A percentile compares a stretch with the other conserved stretches of the same genome.
Conservation (phyloP, 148 eudicot genomes). For the Polygonum aviculare region DNA sequence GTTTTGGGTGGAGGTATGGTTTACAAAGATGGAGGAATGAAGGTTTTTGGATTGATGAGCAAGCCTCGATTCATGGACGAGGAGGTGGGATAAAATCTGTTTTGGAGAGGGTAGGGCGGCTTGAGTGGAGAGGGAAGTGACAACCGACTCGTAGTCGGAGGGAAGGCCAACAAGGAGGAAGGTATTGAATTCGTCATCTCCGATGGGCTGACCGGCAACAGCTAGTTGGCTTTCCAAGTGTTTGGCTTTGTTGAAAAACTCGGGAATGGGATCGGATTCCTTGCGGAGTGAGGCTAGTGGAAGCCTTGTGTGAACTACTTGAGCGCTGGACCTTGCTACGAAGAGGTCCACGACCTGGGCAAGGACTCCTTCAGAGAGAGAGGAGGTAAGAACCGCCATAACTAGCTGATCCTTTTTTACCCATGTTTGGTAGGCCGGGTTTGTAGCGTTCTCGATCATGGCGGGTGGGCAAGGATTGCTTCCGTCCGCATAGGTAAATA, state of each 20-base stretch:
- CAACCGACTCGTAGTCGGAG: not conserved
- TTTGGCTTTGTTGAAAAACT: not conserved
- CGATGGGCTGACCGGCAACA: not conserved
- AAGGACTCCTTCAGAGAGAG: not conserved
- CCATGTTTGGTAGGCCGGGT: not conserved
- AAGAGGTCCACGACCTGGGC: not conserved
- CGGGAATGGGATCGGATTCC: not conserved
- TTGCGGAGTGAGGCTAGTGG: not conserved
- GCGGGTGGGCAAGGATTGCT: not conserved
- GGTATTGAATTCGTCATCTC: not conserved
- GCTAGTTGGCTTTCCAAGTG: not conserved
- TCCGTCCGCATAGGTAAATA: not conserved
- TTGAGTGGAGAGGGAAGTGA: not conserved
- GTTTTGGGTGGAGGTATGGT: not conserved
- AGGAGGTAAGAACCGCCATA: not conserved
- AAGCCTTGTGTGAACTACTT: not conserved
- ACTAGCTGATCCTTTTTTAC: not conserved
- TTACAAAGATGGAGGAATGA: not conserved
- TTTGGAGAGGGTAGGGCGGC: not conserved
- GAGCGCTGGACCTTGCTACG: not conserved
- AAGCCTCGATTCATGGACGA: not conserved
- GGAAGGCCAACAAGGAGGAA: not conserved
- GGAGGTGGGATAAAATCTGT: not conserved
- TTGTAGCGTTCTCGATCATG: not conserved
- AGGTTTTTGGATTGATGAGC: not conserved